Evolutionary conservation across 2,329 filamentous ascomycete genomes (phyloP), one percentile per base, ranked within the genome.

Genomic region (Simplicillium sp.): DNA sequence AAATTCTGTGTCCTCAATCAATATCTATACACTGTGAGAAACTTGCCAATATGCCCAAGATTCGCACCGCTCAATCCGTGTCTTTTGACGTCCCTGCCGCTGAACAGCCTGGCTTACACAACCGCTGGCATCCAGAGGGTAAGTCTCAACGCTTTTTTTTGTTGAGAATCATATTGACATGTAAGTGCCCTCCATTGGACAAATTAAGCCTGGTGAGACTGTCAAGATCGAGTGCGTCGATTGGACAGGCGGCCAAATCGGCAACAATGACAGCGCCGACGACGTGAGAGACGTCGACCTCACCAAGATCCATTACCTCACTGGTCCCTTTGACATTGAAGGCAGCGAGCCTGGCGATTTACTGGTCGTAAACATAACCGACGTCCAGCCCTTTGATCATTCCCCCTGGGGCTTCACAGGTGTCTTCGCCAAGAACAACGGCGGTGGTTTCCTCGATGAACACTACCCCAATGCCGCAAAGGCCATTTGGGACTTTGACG

Each of bases 161-260:
- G 11, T 29, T 11, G 2, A 13, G 12, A 15, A 15, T 31, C 37
- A n/a, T n/a, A n/a, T n/a, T n/a, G n/a, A n/a, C n/a, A n/a, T n/a
- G n/a, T 3, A 45, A 92, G 86, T 94, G 39, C 89, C 89, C 1
- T 77, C 74, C 42, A 73, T 71, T 38, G 84, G 71, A 28, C 78
- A 73, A 2, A 87, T 96, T 54, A 80, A 84, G 52, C 80, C 89
- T 54, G 82, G 82, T 25, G 89, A 95, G 64, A 85, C 85, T 0
- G 88, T 95, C 49, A 94, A 94, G 63, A 94, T 95, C 49, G 87
- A 95, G 68, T 95, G 89, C 54, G 69, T 92, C 7, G 87, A 94
- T 64, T 94, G 87, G 80, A 81, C 78, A 5, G 78, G 79, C 16
- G 88, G 88, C 2, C 88, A 95, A 53, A 94, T 95, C 54, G 73